Percentiles rank a stretch among this genome's conserved stretches.
These are phyloP conservation scores for Linum lewisii DNA, from an alignment of 345 rosid genomes.

Conservation along the genomic window DNA sequence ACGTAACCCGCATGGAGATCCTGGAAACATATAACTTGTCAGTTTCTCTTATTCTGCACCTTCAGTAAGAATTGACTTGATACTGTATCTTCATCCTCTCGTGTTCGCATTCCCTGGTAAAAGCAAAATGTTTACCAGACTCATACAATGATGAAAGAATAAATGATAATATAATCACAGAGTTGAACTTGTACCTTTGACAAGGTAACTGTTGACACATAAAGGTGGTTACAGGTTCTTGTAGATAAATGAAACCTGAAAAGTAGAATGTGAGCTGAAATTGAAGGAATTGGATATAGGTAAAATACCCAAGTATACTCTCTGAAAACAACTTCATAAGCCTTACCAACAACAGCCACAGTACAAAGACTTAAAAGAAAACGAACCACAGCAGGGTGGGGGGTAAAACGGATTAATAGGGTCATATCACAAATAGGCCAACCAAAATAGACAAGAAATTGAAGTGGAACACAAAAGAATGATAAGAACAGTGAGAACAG, in stretches of 20 bases:
- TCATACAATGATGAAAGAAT: not conserved
- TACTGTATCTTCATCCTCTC: slow-evolving; percentile 74
- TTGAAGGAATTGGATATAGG: not conserved
- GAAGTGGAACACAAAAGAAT: not conserved
- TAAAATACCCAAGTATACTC: not conserved
- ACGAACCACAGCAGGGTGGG: no score
- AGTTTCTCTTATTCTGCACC: slow-evolving; percentile 33
- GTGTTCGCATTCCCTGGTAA: slow-evolving; percentile 50
- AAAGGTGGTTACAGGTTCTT: slow-evolving; percentile 51
- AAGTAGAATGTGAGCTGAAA: not conserved
- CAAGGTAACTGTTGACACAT: slow-evolving; percentile 57
- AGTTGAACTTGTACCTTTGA: slow-evolving; percentile 39
- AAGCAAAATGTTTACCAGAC: not conserved
- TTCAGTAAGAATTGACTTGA: slow-evolving; percentile 59
- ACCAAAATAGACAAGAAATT: slow-evolving; percentile 1
- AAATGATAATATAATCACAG: not conserved
- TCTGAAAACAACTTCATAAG: no score
- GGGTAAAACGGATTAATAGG: no score
- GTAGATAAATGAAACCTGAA: slow-evolving; percentile 62
- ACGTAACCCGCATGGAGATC: slow-evolving; percentile 5
- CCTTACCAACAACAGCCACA: no score
- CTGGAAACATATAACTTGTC: not conserved
- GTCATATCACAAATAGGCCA: no score
- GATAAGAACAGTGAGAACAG: no score
- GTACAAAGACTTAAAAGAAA: no score